Evolutionary conservation across 2,329 filamentous ascomycete species (phyloP).

Genomic region (Penicillium occitanis): DNA sequence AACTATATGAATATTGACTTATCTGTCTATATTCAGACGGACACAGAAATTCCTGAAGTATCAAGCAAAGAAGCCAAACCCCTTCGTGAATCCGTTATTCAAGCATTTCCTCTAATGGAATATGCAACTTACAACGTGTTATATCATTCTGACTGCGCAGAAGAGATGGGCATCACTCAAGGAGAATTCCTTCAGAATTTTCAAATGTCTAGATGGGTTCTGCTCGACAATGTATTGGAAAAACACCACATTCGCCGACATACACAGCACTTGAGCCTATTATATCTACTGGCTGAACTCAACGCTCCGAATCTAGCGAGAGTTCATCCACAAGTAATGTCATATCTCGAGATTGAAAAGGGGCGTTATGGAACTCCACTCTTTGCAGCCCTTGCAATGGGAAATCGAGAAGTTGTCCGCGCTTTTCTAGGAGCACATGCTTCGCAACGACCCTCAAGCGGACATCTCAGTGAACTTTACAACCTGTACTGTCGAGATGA

Average conservation of each 20-base stretch:
- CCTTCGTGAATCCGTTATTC: neutral
- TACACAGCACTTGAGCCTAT: neutral
- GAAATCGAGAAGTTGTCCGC: neutral
- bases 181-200: neutral
- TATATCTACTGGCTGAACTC: slow-evolving; percentile 4
- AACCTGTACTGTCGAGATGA: neutral
- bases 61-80: neutral
- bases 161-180: neutral
- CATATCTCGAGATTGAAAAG: neutral
- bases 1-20: neutral
- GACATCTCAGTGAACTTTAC: neutral
- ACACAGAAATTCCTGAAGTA: neutral
- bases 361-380: neutral
- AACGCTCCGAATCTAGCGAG: neutral
- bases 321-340: neutral
- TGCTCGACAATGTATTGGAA: neutral
- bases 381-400: neutral
- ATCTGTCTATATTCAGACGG: neutral
- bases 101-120: neutral
- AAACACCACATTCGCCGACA: neutral
- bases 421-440: neutral
- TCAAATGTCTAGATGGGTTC: neutral
- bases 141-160: slow-evolving; percentile 1
- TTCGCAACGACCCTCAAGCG: neutral
- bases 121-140: neutral